phyloP scores from a whole-genome alignment of 2,329 filamentous ascomycete species.

The Apiospora phragmitis region DNA sequence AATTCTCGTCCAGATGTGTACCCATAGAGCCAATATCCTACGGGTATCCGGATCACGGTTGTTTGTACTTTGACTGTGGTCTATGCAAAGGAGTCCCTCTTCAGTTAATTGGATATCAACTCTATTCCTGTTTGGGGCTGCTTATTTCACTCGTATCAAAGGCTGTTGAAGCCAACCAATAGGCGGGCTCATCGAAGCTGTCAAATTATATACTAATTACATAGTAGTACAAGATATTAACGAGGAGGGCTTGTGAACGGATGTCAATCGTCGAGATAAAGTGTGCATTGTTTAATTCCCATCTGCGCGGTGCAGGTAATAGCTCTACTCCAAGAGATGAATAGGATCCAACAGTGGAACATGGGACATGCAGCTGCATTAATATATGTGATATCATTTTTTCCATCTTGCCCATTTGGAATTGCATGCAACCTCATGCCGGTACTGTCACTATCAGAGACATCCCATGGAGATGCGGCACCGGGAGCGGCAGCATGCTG shows the following conservation, averaged over 20 bases:
- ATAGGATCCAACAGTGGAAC: neutral
- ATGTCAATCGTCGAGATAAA: neutral
- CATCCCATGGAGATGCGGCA: neutral
- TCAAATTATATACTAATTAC: neutral
- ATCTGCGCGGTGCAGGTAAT: neutral
- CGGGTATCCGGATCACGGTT: neutral
- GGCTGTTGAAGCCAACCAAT: neutral
- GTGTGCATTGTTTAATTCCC: neutral
- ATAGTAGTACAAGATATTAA: neutral
- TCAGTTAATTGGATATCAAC: neutral
- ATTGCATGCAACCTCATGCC: neutral
- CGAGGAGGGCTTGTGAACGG: neutral
- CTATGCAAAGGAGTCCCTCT: neutral
- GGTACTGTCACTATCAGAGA: slow-evolving; percentile 2
- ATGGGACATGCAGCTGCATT: neutral
- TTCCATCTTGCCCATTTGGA: neutral
- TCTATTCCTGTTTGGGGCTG: neutral
- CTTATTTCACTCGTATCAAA: neutral
- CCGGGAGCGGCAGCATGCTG: neutral
- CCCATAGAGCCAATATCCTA: neutral
- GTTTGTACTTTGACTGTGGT: neutral
- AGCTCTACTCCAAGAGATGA: neutral
- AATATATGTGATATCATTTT: slow-evolving; percentile 2
- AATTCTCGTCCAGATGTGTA: neutral
- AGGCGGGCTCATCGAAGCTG: neutral